Evolutionary conservation across 768 basidiomycete species (phyloP).

Genomic region (Agrocybe chaxingu): DNA sequence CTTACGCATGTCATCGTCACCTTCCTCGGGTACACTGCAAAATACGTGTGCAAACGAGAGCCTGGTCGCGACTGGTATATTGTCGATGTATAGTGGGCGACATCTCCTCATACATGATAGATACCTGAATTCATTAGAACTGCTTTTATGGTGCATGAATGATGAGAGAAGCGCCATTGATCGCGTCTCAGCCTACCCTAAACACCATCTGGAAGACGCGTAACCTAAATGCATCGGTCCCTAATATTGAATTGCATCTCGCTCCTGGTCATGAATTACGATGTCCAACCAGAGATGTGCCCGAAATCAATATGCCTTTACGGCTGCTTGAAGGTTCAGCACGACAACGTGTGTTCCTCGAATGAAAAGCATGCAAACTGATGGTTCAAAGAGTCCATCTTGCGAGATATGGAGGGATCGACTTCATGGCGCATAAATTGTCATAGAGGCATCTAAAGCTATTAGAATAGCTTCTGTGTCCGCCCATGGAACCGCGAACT

Average conservation of each 20-base stretch:
- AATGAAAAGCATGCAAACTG: no score
- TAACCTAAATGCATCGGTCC: neutral
- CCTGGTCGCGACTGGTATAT: constrained; percentile 21
- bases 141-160: no score
- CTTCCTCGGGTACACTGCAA: constrained; percentile 17
- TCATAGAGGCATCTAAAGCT: constrained; percentile 29
- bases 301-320: no score
- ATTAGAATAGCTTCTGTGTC: constrained; percentile 32
- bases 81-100: constrained; percentile 14
- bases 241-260: no score
- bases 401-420: neutral
- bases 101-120: neutral
- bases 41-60: constrained; percentile 20
- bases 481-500: constrained; percentile 41
- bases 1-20: constrained; percentile 18
- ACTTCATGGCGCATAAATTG: constrained; percentile 26
- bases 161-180: no score
- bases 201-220: neutral
- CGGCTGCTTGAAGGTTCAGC: no score
- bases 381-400: neutral
- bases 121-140: neutral
- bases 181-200: no score
- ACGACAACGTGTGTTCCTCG: no score
- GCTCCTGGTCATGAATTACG: no score
- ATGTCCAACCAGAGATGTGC: no score